Base-by-base conservation (phyloP, 805 yeast genomes). In the Kazachstania taianensis region DNA sequence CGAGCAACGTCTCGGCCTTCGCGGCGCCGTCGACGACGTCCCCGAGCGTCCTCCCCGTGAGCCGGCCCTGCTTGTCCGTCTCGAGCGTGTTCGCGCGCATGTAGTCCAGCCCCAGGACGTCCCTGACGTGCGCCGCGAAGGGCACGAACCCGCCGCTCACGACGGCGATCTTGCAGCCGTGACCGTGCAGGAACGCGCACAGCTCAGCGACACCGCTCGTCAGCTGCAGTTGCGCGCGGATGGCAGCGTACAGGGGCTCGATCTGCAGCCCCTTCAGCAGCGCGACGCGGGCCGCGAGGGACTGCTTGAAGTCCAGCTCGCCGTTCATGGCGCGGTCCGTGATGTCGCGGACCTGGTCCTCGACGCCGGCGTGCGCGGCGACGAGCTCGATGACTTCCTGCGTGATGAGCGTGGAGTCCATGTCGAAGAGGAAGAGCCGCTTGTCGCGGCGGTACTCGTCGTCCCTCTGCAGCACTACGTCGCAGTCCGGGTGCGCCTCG, bases 241-340 rank as follows among this genome's bases (percentile, higher is more conserved):
- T 67, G 33, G 79, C 82, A 15, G 76, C 84, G 80, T 94, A 92
- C 28, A 92, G 70, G 13, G 69, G 62, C 6, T 70, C 62, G 7
- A 84, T 70, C 36, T 80, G 75, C 18, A 89, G 79, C 4, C 98
- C 98, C 53, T 76, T 76, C 42, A 92, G 67, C n/a, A 92, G 66
- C 15, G 63, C 59, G 7, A 85, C 96, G 38, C 99, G 72, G 53
- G 74, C 74, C 1, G 66, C 66, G 32, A 92, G 64, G 0, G 95
- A 83, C 46, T 81, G 83, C 42, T 73, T 75, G 66, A 92, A 92
- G 55, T 92, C 97, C 14, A 92, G 65, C 53, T 89, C 95, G 19
- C 96, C 96, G 49, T 89, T 87, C 99, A 92, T 92, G 15, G 98
- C 97, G 18, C 84, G 69, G 27, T 81, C 84, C 2, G 99, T 92